Conservation (phyloP, 345 rosid species). For the Dipteronia sinensis region DNA sequence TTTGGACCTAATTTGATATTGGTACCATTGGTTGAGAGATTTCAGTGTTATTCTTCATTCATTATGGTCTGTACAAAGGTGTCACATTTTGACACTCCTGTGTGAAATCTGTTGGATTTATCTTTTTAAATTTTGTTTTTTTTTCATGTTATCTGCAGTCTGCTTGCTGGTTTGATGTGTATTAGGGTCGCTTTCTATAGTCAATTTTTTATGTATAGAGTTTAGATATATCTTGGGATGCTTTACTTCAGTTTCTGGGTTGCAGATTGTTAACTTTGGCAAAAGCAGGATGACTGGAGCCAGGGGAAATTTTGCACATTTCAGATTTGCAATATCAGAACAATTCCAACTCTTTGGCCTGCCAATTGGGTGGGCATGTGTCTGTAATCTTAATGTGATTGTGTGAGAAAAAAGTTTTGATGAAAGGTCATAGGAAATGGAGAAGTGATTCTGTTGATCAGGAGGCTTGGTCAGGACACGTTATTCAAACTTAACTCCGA, state of each 20-base stretch:
- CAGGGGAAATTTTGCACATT: conserved; percentile 33
- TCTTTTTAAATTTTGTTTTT: neutral
- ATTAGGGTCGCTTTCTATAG: conserved; percentile 5
- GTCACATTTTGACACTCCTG: neutral
- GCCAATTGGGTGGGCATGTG: conserved; percentile 15
- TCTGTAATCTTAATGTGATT: conserved; percentile 10
- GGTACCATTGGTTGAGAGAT: neutral
- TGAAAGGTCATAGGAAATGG: neutral
- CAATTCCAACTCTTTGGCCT: conserved; percentile 24
- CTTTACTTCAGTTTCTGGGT: conserved; percentile 44
- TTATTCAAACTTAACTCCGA: conserved; percentile 4
- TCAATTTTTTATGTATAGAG: conserved; percentile 17
- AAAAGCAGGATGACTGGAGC: conserved; percentile 39
- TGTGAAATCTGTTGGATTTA: neutral
- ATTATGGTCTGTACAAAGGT: neutral
- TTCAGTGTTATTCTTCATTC: neutral
- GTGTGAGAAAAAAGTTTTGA: conserved; percentile 18
- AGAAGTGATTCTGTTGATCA: conserved; percentile 17
- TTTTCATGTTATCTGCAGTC: neutral
- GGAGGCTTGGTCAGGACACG: conserved; percentile 15
- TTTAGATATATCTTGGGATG: conserved; percentile 40
- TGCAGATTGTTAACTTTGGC: conserved; percentile 37
- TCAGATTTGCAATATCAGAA: conserved; percentile 29
- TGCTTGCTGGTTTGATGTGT: conserved; percentile 5
- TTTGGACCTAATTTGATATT: neutral